Conservation (phyloP, 306 rosid species). For the Quercus robur region DNA sequence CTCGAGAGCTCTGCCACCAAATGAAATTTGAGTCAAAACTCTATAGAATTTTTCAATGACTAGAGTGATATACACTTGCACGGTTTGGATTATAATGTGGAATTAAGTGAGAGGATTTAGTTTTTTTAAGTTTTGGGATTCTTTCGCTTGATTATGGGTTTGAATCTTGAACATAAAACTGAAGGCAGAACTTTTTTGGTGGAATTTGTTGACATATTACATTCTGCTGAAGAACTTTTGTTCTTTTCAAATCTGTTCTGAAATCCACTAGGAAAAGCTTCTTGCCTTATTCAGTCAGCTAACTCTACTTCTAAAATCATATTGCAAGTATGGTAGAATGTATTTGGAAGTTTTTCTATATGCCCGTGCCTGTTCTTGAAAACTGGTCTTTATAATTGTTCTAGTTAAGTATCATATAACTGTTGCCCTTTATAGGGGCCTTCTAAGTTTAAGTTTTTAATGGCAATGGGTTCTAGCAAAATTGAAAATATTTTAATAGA, state of each 20-base stretch:
- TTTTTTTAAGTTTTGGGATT: neutral
- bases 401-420: neutral
- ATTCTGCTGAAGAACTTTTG: neutral
- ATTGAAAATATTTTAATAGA: neutral
- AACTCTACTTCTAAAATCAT: neutral
- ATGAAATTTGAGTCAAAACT: neutral
- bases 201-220: neutral
- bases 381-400: neutral
- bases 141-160: neutral
- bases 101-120: neutral
- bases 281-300: neutral
- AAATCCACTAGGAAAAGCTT: neutral
- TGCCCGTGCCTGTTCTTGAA: neutral
- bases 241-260: neutral
- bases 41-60: neutral
- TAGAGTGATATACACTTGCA: neutral
- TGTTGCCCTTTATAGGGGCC: neutral
- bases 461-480: neutral
- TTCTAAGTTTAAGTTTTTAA: no score
- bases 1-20: neutral
- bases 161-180: conserved; percentile 1
- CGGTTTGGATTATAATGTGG: neutral
- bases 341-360: neutral
- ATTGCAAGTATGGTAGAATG: neutral
- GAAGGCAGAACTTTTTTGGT: neutral